Percentiles rank a stretch among this genome's conserved stretches.
phyloP scores from a whole-genome alignment of 768 basidiomycete genomes.

The Xerocomellus dryophilus region DNA sequence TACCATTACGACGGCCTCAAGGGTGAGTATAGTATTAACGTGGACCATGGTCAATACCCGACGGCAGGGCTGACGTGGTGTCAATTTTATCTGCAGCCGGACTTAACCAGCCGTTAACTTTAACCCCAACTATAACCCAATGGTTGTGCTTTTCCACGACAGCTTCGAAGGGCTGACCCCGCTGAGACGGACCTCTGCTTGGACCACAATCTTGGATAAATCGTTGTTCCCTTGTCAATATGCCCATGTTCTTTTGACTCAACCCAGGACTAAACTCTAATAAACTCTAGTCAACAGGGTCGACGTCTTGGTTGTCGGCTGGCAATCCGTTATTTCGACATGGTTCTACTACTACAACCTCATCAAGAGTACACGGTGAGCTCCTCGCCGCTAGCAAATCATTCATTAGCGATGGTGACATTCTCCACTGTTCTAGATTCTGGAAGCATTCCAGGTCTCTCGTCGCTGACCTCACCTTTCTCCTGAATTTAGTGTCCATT shows the following conservation, averaged over 20 bases:
- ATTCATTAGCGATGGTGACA: background rate
- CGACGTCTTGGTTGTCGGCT: background rate
- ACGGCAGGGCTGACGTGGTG: background rate
- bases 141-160: background rate
- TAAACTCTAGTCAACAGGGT: constrained; percentile 1
- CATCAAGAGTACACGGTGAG: background rate
- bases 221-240: constrained; percentile 16
- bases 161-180: background rate
- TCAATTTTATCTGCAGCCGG: background rate
- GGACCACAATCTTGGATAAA: constrained; percentile 10
- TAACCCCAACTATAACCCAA: background rate
- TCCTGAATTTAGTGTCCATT: constrained; percentile 25
- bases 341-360: background rate
- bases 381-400: background rate
- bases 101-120: background rate
- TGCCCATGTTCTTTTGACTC: constrained; percentile 2
- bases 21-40: background rate
- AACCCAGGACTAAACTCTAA: background rate
- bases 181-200: background rate
- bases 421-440: background rate
- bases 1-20: background rate
- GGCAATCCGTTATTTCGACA: background rate
- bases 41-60: background rate
- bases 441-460: constrained; percentile 1
- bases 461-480: constrained; percentile 22